Evolutionary conservation across 768 basidiomycete species (phyloP), one percentile per base, ranked within the genome.

Genomic region (Pleurotus platypus): DNA sequence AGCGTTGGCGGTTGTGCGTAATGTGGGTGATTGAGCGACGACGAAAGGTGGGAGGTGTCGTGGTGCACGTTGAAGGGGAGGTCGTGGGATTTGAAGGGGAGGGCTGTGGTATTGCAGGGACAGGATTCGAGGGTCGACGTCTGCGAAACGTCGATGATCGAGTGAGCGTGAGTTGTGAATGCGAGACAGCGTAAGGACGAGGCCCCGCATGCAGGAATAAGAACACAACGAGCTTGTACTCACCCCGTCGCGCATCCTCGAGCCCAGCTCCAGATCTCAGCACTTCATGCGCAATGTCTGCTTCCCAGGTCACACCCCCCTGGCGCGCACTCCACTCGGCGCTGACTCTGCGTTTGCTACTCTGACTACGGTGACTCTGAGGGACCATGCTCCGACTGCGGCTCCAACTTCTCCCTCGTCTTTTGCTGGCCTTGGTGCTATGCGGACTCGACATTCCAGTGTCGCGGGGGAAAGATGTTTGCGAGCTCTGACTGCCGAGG

Each of bases 261-360:
- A 37, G n/a, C 56, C 27, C 39, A 45, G 45, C 49, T 53, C 42
- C 49, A 53, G 22, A 16, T 38, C 75, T 70, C 39, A 86, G 62
- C 56, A 86, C 79, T 61, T 83, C 79, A 57, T 76, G 78, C 43
- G 84, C 81, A 16, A 85, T 80, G 55, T 79, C 75, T 3, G 81
- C 81, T 56, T 83, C 81, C 85, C n/a, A n/a, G n/a, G n/a, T n/a
- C n/a, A n/a, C n/a, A n/a, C n/a, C n/a, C n/a, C n/a, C 84, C 62
- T 80, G 78, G 54, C 74, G 65, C 15, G 82, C 74, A 48, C 74
- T 82, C 71, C 80, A 84, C 50, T 85, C 83, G 22, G 84, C 83
- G 61, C 84, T 86, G 46, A 71, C 69, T 46, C 83, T 75, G 63
- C 84, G 72, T 30, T 30, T 30, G 49, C 71, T 74, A 57, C 70